Percentiles rank a stretch among this genome's conserved stretches.
Conservation (phyloP, 352 stramenopile genomes). For the Pythium insidiosum region DNA sequence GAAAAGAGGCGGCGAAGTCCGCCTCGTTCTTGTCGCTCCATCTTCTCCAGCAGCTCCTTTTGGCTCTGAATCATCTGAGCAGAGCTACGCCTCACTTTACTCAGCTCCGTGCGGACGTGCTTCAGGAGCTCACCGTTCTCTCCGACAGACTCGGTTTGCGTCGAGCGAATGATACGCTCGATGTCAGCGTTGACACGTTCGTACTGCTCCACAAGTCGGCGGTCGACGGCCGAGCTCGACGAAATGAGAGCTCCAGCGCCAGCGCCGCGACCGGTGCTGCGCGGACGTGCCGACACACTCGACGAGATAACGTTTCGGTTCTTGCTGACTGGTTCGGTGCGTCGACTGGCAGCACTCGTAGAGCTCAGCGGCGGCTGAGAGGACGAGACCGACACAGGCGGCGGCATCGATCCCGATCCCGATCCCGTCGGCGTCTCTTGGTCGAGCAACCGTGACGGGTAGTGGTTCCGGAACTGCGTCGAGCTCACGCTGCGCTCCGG, state of each 20-base stretch:
- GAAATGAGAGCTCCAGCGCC: neutral
- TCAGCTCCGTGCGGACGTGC: conserved; percentile 30
- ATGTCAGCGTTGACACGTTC: conserved; percentile 75
- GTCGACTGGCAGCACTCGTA: too few species aligned
- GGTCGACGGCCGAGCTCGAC: conserved; percentile 31
- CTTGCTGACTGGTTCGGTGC: too few species aligned
- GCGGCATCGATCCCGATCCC: too few species aligned
- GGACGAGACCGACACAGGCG: too few species aligned
- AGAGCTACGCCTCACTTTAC: conserved; percentile 54
- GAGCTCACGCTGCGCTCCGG: too few species aligned
- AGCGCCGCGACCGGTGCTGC: too few species aligned
- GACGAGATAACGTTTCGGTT: too few species aligned
- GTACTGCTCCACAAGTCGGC: conserved; percentile 60
- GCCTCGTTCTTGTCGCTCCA: conserved; percentile 62
- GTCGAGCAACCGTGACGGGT: too few species aligned
- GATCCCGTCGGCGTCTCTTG: too few species aligned
- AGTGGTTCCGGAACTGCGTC: too few species aligned
- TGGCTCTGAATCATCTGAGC: conserved; percentile 72
- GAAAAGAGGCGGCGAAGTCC: conserved; percentile 59
- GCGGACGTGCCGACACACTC: too few species aligned
- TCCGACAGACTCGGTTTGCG: conserved; percentile 20
- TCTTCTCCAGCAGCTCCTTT: conserved; percentile 77
- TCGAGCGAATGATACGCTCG: conserved; percentile 52
- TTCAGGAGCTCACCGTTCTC: conserved; percentile 21
- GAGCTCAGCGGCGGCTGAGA: too few species aligned